Conservation (phyloP, 441 rosid species). For the Erodium chrysanthum region DNA sequence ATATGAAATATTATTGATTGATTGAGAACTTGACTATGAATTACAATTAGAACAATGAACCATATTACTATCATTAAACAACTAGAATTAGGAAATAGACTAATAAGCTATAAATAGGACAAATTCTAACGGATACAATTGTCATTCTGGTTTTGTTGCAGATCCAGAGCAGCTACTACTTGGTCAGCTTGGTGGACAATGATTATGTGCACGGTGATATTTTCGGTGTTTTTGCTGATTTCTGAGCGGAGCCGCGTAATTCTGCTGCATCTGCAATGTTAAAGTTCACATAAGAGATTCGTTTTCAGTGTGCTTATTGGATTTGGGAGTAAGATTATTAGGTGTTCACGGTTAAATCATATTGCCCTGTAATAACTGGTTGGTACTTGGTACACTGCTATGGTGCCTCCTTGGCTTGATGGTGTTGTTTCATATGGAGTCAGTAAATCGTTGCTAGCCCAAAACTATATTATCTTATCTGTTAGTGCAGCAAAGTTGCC, state of each 20-base stretch:
- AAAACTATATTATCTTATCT: not conserved
- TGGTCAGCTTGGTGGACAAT: constrained; percentile 92
- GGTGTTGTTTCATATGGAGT: not conserved
- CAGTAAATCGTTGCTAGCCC: not conserved
- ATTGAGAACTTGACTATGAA: too few species aligned
- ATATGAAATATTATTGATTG: too few species aligned
- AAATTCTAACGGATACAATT: not conserved
- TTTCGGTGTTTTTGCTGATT: constrained; percentile 52
- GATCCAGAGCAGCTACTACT: constrained; percentile 66
- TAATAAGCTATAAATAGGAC: too few species aligned
- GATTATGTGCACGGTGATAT: constrained; percentile 68
- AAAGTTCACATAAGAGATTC: not conserved
- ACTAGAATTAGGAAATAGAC: too few species aligned
- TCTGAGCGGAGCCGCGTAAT: constrained; percentile 26
- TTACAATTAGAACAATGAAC: too few species aligned
- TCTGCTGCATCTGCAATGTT: not conserved
- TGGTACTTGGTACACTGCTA: too few species aligned
- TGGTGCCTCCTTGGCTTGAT: not conserved
- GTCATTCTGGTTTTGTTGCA: constrained; percentile 26
- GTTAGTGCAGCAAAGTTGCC: not conserved
- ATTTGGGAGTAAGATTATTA: not conserved
- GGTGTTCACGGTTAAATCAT: not conserved
- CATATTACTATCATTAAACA: too few species aligned
- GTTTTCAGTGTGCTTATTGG: not conserved
- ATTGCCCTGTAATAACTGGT: not conserved